Evolutionary conservation across 306 rosid genomes (phyloP), one percentile per base, ranked within the genome.

Genomic region (Vigna unguiculata): DNA sequence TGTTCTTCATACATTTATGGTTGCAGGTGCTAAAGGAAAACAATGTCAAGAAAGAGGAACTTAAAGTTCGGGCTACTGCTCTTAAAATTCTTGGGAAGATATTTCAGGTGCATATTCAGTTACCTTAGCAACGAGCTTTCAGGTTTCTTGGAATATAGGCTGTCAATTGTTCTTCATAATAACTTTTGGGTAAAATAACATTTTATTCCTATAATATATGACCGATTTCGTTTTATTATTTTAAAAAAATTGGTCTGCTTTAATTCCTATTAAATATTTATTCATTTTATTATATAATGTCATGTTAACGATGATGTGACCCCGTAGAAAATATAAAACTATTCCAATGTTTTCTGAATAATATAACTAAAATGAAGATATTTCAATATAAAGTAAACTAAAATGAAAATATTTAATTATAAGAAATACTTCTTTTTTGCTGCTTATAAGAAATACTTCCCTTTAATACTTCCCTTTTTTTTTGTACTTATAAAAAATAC

Each of bases 71-170:
- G 54, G 96, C 97, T 22, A 55, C 61, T 9, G 97, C 96, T 52
- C 92, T 95, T 49, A 95, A 92, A 83, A 75, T 85, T 66, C 90
- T 95, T 55, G 99, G 99, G 61, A 90, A 86, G 82, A 87, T 85
- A 86, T 92, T 90, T 78, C 96, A 89, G 96, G 95, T 95, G 75
- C 76, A 54, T 59, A 59, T 45, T 69, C 36, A 15, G 47, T 57
- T 58, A 60, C 71, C 14, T 21, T 13, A 7, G 30, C 40, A n/a
- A 22, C 38, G 58, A 47, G 6, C 45, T 34, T 59, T 59, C 53
- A 49, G 21, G 53, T 51, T 78, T 41, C 34, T 66, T 2, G 32
- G 30, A 65, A 53, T 22, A 38, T 17, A 16, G 59, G 14, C 57
- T 9, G 24, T 36, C 21, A 43, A 40, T 69, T 67, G n/a, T 61